Base-by-base conservation (phyloP, 2,329 filamentous ascomycete genomes). In the Salinomyces thailandicus region DNA sequence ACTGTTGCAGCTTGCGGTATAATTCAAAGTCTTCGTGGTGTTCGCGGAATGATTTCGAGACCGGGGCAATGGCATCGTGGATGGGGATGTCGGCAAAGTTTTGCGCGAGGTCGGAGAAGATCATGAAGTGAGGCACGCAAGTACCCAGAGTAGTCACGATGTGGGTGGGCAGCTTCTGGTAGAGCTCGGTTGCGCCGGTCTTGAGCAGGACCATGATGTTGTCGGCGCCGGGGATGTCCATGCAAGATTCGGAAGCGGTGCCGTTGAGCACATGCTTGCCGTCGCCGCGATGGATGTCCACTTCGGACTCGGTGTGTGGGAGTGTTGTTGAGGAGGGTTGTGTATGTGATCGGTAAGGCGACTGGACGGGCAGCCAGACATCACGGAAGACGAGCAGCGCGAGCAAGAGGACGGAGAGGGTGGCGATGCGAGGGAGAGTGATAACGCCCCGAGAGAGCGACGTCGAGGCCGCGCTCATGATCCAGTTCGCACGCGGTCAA, bases 171-270 rank as follows among this genome's bases (percentile, higher is more conserved):
- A 78, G 64, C 51, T 75, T 75, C 19, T 69, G 62, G 40, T 64
- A 60, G 3, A 72, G 63, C 48, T 77, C 73, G 11, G 71, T 72
- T 11, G 73, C 72, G 34, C 73, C 74, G 1, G 74, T 77, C 49
- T 73, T 72, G 40, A 79, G 58, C 28, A 76, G 58, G 17, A 78
- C 63, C 47, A 77, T 67, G 35, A 77, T 55, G 43, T 76, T 45
- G 18, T 45, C 44, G 18, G 43, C 42, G 18, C 41, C 38, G 4
- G 43, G 43, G 13, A 37, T 26, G 5, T 30, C 13, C 27, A 31
- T 14, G 29, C 38, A 40, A 8, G 27, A 30, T 16, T 30, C 27
- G 27, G 27, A 30, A 8, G 27, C 27, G 27, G n/a, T n/a, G 8
- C 9, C n/a, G 22, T 26, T 26, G 22, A n/a, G 9, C 22, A n/a